Evolutionary conservation across 768 basidiomycete genomes (phyloP).

Genomic region (Lactarius sp.): DNA sequence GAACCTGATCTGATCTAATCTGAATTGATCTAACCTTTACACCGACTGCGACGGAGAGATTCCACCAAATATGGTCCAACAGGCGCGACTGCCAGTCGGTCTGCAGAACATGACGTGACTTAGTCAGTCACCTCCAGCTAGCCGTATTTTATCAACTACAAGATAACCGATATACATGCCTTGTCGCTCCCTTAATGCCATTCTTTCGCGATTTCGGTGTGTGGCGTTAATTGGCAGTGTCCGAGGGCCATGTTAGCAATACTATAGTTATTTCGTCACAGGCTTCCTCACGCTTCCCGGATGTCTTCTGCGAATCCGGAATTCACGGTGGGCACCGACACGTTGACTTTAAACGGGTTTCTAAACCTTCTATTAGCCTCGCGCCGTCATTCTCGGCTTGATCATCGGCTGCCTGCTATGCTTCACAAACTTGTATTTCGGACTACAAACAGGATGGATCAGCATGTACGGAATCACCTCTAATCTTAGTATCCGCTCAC

Average conservation of each 20-base stretch:
- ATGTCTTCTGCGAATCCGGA: constrained; percentile 19
- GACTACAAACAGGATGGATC: constrained; percentile 87
- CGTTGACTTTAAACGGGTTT: not conserved
- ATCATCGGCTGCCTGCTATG: constrained; percentile 83
- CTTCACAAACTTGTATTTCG: constrained; percentile 88
- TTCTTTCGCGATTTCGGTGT: constrained; percentile 8
- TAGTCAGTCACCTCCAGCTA: not conserved
- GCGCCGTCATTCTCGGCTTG: constrained; percentile 72
- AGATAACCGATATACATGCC: not conserved
- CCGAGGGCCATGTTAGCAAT: not conserved
- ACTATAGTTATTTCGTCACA: not conserved
- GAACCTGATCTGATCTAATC: not conserved
- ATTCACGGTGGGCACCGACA: constrained; percentile 16
- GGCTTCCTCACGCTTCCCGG: not conserved
- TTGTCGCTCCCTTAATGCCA: not conserved
- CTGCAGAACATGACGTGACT: not conserved
- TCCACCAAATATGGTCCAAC: not conserved
- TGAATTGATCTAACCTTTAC: not conserved
- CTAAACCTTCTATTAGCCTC: constrained; percentile 22
- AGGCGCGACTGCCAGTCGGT: not conserved
- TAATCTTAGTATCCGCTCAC: not conserved
- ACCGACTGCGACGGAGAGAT: too few species aligned
- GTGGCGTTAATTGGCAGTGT: not conserved
- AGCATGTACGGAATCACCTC: constrained; percentile 56
- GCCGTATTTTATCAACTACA: not conserved